Evolutionary conservation across 176 grass and related monocot species (phyloP).

Genomic region (Ananas comosus): DNA sequence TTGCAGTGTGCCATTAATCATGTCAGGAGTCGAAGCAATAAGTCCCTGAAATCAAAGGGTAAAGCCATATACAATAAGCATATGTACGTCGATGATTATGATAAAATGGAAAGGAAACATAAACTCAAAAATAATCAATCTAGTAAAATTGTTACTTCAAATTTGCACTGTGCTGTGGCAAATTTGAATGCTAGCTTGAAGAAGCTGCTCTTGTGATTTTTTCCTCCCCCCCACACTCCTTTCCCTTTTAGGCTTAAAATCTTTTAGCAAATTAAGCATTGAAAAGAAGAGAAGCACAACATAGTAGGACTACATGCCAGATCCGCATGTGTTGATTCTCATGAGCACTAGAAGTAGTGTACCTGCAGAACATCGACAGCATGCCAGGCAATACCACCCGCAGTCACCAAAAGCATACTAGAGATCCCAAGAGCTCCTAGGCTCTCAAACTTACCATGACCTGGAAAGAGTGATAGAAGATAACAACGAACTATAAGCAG

Average conservation of each 20-base stretch:
- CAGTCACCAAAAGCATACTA: constrained; percentile 78
- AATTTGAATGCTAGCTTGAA: background rate
- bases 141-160: too few species aligned
- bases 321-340: background rate
- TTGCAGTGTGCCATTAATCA: constrained; percentile 29
- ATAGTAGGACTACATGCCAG: background rate
- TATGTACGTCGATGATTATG: constrained; percentile 7
- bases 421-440: constrained; percentile 85
- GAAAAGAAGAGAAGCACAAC: background rate
- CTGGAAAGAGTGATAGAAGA: constrained; percentile 26
- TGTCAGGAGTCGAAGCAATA: constrained; percentile 49
- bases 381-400: constrained; percentile 97
- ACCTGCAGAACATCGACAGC: constrained; percentile 97
- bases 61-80: constrained; percentile 11
- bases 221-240: background rate
- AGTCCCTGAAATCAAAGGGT: constrained; percentile 52
- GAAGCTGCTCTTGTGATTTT: background rate
- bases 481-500: constrained; percentile 9
- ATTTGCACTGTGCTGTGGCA: too few species aligned
- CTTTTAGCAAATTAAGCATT: too few species aligned
- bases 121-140: background rate
- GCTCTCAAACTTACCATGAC: constrained; percentile 96
- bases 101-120: background rate
- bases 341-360: constrained; percentile 24
- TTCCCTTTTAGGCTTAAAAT: too few species aligned